Conservation (phyloP, 768 basidiomycete genomes). For the Phaeotremella fagi region DNA sequence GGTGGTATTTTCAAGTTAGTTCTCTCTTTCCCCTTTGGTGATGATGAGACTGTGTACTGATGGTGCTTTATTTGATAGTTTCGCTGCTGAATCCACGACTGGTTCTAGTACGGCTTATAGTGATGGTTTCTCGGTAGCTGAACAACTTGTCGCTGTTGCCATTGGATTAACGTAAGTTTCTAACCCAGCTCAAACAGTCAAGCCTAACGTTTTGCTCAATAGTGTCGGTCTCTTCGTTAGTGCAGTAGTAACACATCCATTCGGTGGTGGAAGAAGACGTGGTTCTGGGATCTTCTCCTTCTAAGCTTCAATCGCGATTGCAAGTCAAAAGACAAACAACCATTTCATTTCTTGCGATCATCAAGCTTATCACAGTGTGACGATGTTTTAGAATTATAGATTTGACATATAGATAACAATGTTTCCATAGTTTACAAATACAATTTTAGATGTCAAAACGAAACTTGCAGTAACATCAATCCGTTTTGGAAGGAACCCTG, state of each 20-base stretch:
- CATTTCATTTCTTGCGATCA: too few relatives aligned
- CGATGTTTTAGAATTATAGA: too few relatives aligned
- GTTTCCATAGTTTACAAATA: background rate
- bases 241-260: slow-evolving; percentile 56
- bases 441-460: background rate
- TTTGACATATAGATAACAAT: too few relatives aligned
- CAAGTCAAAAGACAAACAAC: too few relatives aligned
- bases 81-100: slow-evolving; percentile 37
- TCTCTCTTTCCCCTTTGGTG: background rate
- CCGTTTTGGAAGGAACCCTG: too few relatives aligned
- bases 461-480: background rate
- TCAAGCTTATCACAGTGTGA: too few relatives aligned
- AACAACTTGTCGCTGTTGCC: slow-evolving; percentile 70
- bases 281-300: slow-evolving; percentile 51
- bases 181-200: background rate
- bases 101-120: slow-evolving; percentile 53
- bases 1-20: slow-evolving; percentile 66
- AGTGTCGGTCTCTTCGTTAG: slow-evolving; percentile 74
- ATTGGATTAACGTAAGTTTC: slow-evolving; percentile 54
- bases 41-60: background rate
- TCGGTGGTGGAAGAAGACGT: slow-evolving; percentile 49
- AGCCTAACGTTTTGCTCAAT: background rate
- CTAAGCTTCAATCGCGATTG: too few relatives aligned
- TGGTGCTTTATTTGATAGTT: slow-evolving; percentile 9
- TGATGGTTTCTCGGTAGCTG: slow-evolving; percentile 58